phyloP scores from a whole-genome alignment of 305 asterid genomes.

The Fraxinus sp. region DNA sequence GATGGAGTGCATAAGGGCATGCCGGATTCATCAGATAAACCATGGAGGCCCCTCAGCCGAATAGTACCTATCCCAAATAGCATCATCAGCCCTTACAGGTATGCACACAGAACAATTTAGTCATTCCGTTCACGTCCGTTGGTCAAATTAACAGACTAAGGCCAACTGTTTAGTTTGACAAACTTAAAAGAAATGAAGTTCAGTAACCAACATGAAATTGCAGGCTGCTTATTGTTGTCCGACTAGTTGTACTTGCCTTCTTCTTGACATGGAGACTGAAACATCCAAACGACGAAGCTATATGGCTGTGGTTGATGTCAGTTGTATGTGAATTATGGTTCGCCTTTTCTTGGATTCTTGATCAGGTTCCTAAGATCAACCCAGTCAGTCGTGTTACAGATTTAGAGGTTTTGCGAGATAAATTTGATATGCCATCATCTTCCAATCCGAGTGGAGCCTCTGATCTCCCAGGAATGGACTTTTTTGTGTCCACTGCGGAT shows the following conservation, averaged over 20 bases:
- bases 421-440: conserved; percentile 44
- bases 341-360: conserved; percentile 52
- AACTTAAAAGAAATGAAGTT: not conserved
- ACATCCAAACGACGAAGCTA: conserved; percentile 45
- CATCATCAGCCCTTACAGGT: conserved; percentile 57
- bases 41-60: conserved; percentile 56
- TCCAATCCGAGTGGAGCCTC: conserved; percentile 48
- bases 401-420: conserved; percentile 40
- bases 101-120: not conserved
- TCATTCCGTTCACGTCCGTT: not conserved
- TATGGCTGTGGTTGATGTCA: conserved; percentile 54
- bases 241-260: conserved; percentile 36
- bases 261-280: conserved; percentile 46
- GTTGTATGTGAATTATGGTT: conserved; percentile 51
- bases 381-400: conserved; percentile 46
- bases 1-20: conserved; percentile 23
- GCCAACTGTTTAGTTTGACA: not conserved
- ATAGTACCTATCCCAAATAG: conserved; percentile 38
- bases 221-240: conserved; percentile 44
- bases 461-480: conserved; percentile 52
- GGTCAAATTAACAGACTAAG: not conserved
- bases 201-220: not conserved
- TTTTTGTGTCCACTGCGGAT: conserved; percentile 56
- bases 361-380: conserved; percentile 41
- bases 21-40: conserved; percentile 44